Evolutionary conservation across 257 asterid species (phyloP), one percentile per base, ranked within the genome.

Genomic region (Vinca minor): DNA sequence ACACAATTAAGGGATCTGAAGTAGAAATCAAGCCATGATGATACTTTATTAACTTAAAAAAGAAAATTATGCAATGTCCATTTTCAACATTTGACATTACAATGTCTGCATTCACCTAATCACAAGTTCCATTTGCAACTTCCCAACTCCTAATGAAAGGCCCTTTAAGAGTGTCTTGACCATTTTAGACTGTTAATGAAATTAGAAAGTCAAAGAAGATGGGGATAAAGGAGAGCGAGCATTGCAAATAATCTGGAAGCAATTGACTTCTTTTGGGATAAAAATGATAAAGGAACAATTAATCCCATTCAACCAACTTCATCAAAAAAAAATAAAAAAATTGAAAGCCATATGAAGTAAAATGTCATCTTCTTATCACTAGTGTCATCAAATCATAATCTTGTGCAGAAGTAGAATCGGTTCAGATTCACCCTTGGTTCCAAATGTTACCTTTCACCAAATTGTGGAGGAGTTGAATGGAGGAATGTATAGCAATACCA

Each of bases 341-440:
- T 25, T 14, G 23, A 55, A 18, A 55, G 21, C 39, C 28, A 28
- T 4, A 29, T 11, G 21, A 54, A 54, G 35, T 29, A 4, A 55
- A n/a, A 55, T 36, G 18, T 55, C 60, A 29, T 55, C 39, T 38
- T 39, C 60, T 53, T n/a, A 62, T 62, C 41, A 59, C 45, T 35
- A 8, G 25, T 17, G 5, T 41, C 26, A 44, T 62, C 18, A 28
- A 4, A 17, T 46, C 17, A 31, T 63, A 10, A 29, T 4, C 4
- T 21, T 28, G 18, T 11, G 11, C 10, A 25, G 56, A 45, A 46
- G 18, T 10, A 21, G 1, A 41, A 8, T 10, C 12, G 46, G 15
- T 12, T 5, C 6, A 14, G 9, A 41, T 61, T 60, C 11, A 41
- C 21, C 0, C 21, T 48, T 48, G 53, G 5, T 1, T 61, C 32